Evolutionary conservation across 306 rosid species (phyloP), one percentile per base, ranked within the genome.

Genomic region (Crotalaria pallida): DNA sequence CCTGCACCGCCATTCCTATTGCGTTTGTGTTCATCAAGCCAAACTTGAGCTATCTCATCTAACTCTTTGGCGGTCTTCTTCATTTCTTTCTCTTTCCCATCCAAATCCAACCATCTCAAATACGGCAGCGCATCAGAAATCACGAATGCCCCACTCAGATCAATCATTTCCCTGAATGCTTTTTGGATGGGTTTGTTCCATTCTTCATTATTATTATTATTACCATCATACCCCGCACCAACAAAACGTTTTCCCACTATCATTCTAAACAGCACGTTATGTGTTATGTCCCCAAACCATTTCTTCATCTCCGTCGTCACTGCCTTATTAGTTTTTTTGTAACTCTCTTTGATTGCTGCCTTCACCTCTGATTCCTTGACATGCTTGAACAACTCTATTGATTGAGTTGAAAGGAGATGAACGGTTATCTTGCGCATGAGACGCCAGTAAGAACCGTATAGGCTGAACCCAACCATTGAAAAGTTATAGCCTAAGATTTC

Each of bases 101-200:
- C 88, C 65, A 84, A 55, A 61, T 80, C 88, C 53, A 84, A 44
- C 85, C 88, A 84, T 74, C 88, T 69, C 40, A 84, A 19, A 65
- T 12, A 80, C 0, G 88, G 83, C 33, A 77, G 0, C 0, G 74
- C 68, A 13, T 80, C 87, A 0, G 70, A 69, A 0, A 77, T 4
- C n/a, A 5, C 10, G 10, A 76, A 80, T 0, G 75, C 36, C 2
- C 82, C 78, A 0, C 24, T 34, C 0, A 83, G 71, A 15, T 80
- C 33, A 0, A 77, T 44, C 0, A 80, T 9, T 0, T 43, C 66
- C 3, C 75, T 73, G 3, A 83, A 1, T 0, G 40, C 41, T 36
- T 83, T 76, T 8, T 34, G 34, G 0, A 50, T 49, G 18, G 23
- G 22, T 33, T 77, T 44, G 1, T 73, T 69, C 31, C 19, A 69